phyloP scores from a whole-genome alignment of 2,329 filamentous ascomycete species.

The Chrysosporium keratinophilum region DNA sequence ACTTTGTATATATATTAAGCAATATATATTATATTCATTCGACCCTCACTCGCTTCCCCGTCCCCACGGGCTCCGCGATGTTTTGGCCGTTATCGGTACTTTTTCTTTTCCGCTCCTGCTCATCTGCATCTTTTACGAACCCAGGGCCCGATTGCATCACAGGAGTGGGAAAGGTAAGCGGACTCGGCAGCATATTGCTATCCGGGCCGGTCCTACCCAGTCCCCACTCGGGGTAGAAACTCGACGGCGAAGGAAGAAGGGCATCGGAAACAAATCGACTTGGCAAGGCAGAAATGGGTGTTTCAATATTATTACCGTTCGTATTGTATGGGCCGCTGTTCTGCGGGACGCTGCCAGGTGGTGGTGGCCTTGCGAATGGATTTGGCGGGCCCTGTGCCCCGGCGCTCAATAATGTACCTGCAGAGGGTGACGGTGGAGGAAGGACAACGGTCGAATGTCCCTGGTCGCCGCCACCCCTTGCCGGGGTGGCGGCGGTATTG shows the following conservation, averaged over 20 bases:
- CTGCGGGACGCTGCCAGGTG: constrained; percentile 43
- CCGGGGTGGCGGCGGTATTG: constrained; percentile 46
- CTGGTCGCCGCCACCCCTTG: constrained; percentile 43
- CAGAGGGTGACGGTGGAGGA: constrained; percentile 84
- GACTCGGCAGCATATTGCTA: constrained; percentile 80
- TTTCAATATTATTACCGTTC: constrained; percentile 44
- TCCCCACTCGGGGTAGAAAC: constrained; percentile 87
- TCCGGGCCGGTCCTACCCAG: constrained; percentile 54
- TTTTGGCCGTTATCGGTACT: constrained; percentile 31
- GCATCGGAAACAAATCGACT: constrained; percentile 83
- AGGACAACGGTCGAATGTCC: constrained; percentile 65
- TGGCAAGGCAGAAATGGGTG: constrained; percentile 86
- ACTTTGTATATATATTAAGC: background rate
- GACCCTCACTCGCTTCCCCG: constrained; percentile 32
- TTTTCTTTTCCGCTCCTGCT: constrained; percentile 38
- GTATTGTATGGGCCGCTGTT: constrained; percentile 34
- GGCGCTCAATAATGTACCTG: constrained; percentile 73
- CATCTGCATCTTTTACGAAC: constrained; percentile 33
- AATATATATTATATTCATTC: constrained; percentile 9
- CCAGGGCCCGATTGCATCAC: constrained; percentile 33
- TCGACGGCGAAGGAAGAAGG: constrained; percentile 79
- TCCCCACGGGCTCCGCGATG: constrained; percentile 21
- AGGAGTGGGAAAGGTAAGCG: constrained; percentile 85
- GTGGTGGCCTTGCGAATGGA: constrained; percentile 80
- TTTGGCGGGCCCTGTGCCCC: constrained; percentile 89